Evolutionary conservation across 345 rosid genomes (phyloP), one percentile per base, ranked within the genome.

Genomic region (Geranium rotundifolium): DNA sequence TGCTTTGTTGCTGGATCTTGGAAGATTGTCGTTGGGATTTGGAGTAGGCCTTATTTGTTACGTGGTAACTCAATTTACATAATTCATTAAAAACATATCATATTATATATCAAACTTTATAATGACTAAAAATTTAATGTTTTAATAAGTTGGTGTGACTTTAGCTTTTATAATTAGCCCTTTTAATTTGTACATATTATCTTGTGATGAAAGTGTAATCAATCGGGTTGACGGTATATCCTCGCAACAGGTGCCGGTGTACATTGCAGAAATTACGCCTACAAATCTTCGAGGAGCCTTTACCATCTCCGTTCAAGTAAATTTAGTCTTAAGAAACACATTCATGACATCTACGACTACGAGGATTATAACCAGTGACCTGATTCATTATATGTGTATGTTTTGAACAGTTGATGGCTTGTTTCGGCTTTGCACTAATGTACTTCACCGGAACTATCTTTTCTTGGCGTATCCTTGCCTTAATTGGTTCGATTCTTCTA

Each of bases 401-500:
- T 31, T 31, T 31, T 7, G 4, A 7, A 31, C 57, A 72, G 77
- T 31, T 77, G 62, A 68, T 71, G 81, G 0, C 39, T 23, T 18
- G 66, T 56, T 58, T 41, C 16, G 71, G 82, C 57, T 31, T 66
- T 30, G 60, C 77, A 7, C 1, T 66, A n/a, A 20, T 58, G 1
- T 79, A 63, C 58, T 54, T 73, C 34, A 8, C 70, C 30, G 84
- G 75, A 55, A 56, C 72, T 23, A 8, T 72, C 5, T 30, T 75
- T 34, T 56, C 63, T 12, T 80, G 84, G 84, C 77, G 75, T 18
- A 4, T 54, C 9, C 59, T 80, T 71, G 70, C 77, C 61, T 19
- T 69, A 30, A 16, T 72, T 0, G 69, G 81, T 74, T 55, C 39
- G n/a, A n/a, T n/a, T n/a, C n/a, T n/a, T 31, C 4, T 7, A 31